phyloP scores from a whole-genome alignment of 805 yeast species.

The Candida yuanshanica region DNA sequence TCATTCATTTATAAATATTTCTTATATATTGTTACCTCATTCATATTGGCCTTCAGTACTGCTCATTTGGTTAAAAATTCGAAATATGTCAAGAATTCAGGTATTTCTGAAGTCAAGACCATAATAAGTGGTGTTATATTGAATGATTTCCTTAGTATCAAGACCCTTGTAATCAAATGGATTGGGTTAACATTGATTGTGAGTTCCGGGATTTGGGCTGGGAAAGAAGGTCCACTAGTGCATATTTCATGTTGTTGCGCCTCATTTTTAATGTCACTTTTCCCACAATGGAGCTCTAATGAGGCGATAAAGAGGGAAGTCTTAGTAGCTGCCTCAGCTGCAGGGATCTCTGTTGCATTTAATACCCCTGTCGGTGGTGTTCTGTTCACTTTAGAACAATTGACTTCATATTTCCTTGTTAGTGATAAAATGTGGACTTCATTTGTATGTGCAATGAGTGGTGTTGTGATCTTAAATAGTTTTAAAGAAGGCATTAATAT shows the following conservation, averaged over 20 bases:
- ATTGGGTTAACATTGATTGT: slow-evolving; percentile 58
- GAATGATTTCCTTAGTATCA: slow-evolving; percentile 43
- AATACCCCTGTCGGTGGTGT: slow-evolving; percentile 89
- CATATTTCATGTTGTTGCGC: slow-evolving; percentile 68
- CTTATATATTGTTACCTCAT: slow-evolving; percentile 33
- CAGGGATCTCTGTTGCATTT: slow-evolving; percentile 82
- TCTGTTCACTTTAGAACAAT: slow-evolving; percentile 64
- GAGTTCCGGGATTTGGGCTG: slow-evolving; percentile 76
- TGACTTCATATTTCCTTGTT: slow-evolving; percentile 58
- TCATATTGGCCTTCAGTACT: slow-evolving; percentile 34
- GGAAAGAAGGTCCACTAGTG: slow-evolving; percentile 83
- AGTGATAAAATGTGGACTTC: slow-evolving; percentile 75
- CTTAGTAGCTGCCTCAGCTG: slow-evolving; percentile 69
- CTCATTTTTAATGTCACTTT: slow-evolving; percentile 29
- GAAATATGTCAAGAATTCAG: slow-evolving; percentile 44
- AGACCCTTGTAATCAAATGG: slow-evolving; percentile 50
- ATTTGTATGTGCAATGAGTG: slow-evolving; percentile 72
- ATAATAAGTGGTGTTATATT: slow-evolving; percentile 62
- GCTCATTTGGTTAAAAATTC: slow-evolving; percentile 26
- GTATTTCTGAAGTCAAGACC: slow-evolving; percentile 69
- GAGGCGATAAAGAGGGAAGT: slow-evolving; percentile 65
- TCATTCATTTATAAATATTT: slow-evolving; percentile 29
- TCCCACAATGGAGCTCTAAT: slow-evolving; percentile 29
- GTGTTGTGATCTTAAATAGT: slow-evolving; percentile 52
- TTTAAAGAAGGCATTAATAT: slow-evolving; percentile 45